Percentiles rank a stretch among this genome's conserved stretches.
These are phyloP conservation scores for Earliella scabrosa DNA, from an alignment of 1,284 basidiomycete genomes.

Conservation along the genomic window DNA sequence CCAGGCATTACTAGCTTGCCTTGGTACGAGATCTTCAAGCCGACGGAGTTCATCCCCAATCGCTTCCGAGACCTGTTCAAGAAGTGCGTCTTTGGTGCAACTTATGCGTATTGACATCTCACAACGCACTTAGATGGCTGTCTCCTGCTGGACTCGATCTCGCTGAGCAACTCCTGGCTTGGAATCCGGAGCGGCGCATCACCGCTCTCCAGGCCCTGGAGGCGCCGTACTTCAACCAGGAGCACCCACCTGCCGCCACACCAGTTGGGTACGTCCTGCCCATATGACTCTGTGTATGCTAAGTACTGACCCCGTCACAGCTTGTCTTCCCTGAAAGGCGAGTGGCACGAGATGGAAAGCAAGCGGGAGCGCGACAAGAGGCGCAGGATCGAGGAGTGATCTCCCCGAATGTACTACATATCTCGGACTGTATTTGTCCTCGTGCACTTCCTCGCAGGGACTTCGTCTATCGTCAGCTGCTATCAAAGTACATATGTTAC, in stretches of 20 bases:
- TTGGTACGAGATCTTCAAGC: slow-evolving; percentile 99
- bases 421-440: slow-evolving; percentile 26
- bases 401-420: slow-evolving; percentile 6
- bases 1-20: slow-evolving; percentile 82
- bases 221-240: slow-evolving; percentile 82
- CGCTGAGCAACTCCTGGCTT: slow-evolving; percentile 82
- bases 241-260: slow-evolving; percentile 73
- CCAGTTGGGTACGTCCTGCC: slow-evolving; percentile 76
- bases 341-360: slow-evolving; percentile 94
- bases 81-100: slow-evolving; percentile 76
- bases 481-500: slow-evolving; percentile 27
- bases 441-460: slow-evolving; percentile 21
- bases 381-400: slow-evolving; percentile 54
- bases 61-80: slow-evolving; percentile 80
- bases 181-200: slow-evolving; percentile 81
- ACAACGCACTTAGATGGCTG: slow-evolving; percentile 87
- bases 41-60: slow-evolving; percentile 73
- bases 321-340: slow-evolving; percentile 78
- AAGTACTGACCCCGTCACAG: slow-evolving; percentile 42
- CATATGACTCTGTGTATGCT: slow-evolving; percentile 1
- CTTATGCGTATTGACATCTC: no score
- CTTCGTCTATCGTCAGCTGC: slow-evolving; percentile 18
- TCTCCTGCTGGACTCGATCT: slow-evolving; percentile 85
- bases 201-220: slow-evolving; percentile 83
- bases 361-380: slow-evolving; percentile 85